Conservation (phyloP, 805 yeast genomes). For the Allodekkera sacchari region DNA sequence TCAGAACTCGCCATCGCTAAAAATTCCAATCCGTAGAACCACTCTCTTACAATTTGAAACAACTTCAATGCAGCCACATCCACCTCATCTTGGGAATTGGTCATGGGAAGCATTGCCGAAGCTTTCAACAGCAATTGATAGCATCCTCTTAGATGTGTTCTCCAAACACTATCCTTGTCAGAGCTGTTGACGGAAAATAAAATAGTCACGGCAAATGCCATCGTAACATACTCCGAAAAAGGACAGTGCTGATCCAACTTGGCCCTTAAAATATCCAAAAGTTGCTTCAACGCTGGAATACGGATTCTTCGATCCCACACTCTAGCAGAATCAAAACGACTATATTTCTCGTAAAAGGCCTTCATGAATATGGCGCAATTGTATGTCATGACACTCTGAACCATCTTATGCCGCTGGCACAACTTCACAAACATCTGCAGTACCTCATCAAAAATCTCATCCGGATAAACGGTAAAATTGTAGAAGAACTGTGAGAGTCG, state of each 20-base stretch:
- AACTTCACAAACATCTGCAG: neutral
- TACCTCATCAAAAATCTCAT: conserved; percentile 1
- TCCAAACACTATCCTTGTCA: conserved; percentile 4
- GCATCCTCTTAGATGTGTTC: conserved; percentile 5
- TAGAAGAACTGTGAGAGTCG: conserved; percentile 2
- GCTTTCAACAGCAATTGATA: conserved; percentile 4
- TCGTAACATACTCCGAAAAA: conserved; percentile 2
- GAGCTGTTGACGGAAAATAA: conserved; percentile 4
- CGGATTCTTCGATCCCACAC: conserved; percentile 3
- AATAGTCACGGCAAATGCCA: conserved; percentile 4
- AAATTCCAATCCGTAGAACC: conserved; percentile 5
- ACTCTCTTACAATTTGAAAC: conserved; percentile 1
- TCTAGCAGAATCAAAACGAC: neutral
- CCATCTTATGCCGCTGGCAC: neutral
- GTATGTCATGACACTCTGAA: conserved; percentile 4
- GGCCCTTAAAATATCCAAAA: neutral
- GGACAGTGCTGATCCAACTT: conserved; percentile 1
- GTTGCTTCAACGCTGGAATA: conserved; percentile 2
- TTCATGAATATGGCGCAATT: conserved; percentile 4
- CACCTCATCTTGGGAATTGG: neutral
- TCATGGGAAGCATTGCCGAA: neutral
- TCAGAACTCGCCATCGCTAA: conserved; percentile 5
- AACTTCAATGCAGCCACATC: conserved; percentile 4
- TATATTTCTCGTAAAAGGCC: conserved; percentile 1
- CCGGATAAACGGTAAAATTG: conserved; percentile 3